Evolutionary conservation across 257 asterid genomes (phyloP).

Genomic region (Thymus quinquecostatus): DNA sequence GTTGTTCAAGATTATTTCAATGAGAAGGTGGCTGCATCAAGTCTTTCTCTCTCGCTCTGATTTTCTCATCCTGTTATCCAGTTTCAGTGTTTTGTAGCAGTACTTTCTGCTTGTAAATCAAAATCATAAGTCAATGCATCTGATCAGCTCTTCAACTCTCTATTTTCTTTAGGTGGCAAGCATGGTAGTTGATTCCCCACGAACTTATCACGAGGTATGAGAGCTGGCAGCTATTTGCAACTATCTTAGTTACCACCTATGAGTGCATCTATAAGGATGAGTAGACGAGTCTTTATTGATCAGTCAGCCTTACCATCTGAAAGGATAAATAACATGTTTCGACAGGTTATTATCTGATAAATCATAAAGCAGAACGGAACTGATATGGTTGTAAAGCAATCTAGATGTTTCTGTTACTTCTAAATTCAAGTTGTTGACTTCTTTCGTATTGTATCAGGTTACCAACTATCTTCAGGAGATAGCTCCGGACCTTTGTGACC

Average conservation of each 20-base stretch:
- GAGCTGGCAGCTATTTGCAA: conserved; percentile 14
- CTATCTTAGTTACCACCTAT: background rate
- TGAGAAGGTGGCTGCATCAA: conserved; percentile 61
- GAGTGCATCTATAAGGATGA: conserved; percentile 22
- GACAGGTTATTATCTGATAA: background rate
- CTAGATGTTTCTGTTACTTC: conserved; percentile 20
- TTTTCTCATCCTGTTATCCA: conserved; percentile 18
- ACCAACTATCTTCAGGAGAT: conserved; percentile 95
- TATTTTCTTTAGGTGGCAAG: conserved; percentile 65
- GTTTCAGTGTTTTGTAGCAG: conserved; percentile 17
- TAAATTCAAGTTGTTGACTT: conserved; percentile 34
- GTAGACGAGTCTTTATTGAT: conserved; percentile 4
- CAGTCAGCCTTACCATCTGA: conserved; percentile 17
- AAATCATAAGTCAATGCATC: conserved; percentile 26
- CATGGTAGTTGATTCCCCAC: conserved; percentile 94
- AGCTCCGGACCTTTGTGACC: conserved; percentile 89
- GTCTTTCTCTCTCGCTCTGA: conserved; percentile 19
- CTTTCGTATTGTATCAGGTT: conserved; percentile 55
- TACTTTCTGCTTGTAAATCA: conserved; percentile 21
- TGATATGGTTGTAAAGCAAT: conserved; percentile 5
- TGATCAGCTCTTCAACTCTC: conserved; percentile 22
- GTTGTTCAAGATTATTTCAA: conserved; percentile 95
- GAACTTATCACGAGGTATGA: conserved; percentile 94
- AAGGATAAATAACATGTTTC: conserved; percentile 16
- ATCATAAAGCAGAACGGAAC: background rate